A percentile compares a stretch with the other conserved stretches of the same genome.
Evolutionary conservation across 2,329 filamentous ascomycete species (phyloP).

Genomic region (Penicillium sp.): DNA sequence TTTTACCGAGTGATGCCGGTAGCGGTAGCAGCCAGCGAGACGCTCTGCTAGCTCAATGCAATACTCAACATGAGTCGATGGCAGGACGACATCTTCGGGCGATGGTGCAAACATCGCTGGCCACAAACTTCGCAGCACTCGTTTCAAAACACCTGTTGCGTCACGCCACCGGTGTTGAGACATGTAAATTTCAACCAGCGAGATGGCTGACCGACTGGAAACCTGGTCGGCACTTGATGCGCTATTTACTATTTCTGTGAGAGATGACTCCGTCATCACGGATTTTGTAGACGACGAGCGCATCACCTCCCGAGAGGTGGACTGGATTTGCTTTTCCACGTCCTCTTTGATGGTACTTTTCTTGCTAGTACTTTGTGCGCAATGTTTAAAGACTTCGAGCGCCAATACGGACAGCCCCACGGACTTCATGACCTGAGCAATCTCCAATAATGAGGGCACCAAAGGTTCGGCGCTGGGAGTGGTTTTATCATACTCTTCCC

Average conservation of each 20-base stretch:
- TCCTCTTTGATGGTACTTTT: background rate
- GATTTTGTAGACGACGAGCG: background rate
- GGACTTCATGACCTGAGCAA: background rate
- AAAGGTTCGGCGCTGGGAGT: background rate
- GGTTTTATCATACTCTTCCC: background rate
- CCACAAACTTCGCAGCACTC: background rate
- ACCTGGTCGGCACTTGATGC: background rate
- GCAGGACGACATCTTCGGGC: background rate
- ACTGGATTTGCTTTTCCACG: background rate
- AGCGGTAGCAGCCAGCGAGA: background rate
- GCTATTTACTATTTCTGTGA: background rate
- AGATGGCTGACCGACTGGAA: background rate
- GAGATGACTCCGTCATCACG: background rate
- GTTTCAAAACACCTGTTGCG: background rate
- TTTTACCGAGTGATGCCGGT: background rate
- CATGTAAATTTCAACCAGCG: background rate
- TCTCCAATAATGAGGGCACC: background rate
- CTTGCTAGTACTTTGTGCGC: background rate
- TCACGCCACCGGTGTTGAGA: background rate
- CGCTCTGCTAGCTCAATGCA: background rate
- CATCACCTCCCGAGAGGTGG: background rate
- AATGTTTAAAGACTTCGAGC: background rate
- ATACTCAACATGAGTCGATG: background rate
- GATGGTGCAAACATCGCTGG: background rate
- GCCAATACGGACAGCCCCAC: background rate